A percentile compares a stretch with the other conserved stretches of the same genome.
Conservation (phyloP, 2,329 filamentous ascomycete genomes). For the Claviceps sp. region DNA sequence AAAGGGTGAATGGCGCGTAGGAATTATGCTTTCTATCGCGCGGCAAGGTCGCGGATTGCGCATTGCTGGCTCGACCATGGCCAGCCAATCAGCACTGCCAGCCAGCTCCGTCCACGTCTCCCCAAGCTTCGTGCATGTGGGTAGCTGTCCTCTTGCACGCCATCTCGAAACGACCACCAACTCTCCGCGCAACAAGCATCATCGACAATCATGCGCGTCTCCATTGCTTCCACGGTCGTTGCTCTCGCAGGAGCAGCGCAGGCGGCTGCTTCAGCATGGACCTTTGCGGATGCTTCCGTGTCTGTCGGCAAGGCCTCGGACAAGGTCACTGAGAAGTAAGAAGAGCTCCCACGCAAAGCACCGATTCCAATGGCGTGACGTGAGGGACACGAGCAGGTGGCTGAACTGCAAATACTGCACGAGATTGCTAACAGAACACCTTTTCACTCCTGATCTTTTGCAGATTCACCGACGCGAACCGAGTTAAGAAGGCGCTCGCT, state of each 20-base stretch:
- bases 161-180: constrained; percentile 9
- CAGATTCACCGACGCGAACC: constrained; percentile 46
- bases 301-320: constrained; percentile 54
- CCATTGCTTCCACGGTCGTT: constrained; percentile 25
- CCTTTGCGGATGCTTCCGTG: constrained; percentile 60
- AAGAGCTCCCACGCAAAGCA: constrained; percentile 4
- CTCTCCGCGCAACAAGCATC: no score
- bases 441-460: not conserved
- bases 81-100: not conserved
- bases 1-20: no score
- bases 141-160: constrained; percentile 18
- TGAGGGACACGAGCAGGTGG: no score
- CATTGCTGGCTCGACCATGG: no score
- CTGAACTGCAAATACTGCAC: no score
- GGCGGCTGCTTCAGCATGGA: constrained; percentile 51
- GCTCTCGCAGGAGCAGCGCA: constrained; percentile 36
- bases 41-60: no score
- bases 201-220: constrained; percentile 23
- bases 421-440: not conserved
- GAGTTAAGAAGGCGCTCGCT: constrained; percentile 48
- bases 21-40: no score
- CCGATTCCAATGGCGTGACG: not conserved
- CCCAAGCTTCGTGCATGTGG: not conserved
- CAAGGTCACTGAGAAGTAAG: constrained; percentile 54
- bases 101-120: constrained; percentile 9